phyloP scores from a whole-genome alignment of 2,329 filamentous ascomycete genomes.

The Phaeosphaeria sp. region DNA sequence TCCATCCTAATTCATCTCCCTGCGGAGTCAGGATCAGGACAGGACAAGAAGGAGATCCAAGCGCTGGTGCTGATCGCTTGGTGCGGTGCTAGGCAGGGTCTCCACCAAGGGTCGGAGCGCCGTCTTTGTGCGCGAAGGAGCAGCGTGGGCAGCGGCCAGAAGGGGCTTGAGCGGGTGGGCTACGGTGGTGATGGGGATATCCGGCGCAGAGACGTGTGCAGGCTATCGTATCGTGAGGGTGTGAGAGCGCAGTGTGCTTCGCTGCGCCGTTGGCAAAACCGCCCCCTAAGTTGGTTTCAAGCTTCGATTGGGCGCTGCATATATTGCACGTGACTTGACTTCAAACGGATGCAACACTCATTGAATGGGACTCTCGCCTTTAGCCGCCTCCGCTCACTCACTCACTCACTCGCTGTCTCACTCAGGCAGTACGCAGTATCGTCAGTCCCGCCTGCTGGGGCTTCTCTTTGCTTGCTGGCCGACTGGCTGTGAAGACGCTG shows the following conservation, averaged over 20 bases:
- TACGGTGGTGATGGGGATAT: neutral
- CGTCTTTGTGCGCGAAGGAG: neutral
- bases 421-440: neutral
- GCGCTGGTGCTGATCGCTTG: slow-evolving; percentile 1
- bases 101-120: neutral
- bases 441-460: neutral
- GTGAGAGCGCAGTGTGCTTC: no score
- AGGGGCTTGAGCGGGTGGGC: neutral
- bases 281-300: no score
- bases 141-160: neutral
- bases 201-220: neutral
- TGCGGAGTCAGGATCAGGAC: neutral
- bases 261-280: no score
- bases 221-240: no score
- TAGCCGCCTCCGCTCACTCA: slow-evolving; percentile 1
- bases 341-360: no score
- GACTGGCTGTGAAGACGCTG: neutral
- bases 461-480: neutral
- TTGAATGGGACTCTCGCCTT: no score
- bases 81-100: slow-evolving; percentile 2
- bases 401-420: neutral
- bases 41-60: neutral
- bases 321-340: no score
- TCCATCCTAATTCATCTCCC: slow-evolving; percentile 11
- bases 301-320: no score